Percentiles rank a stretch among this genome's conserved stretches.
phyloP scores from a whole-genome alignment of 768 basidiomycete species.

The Lactarius psammicola region DNA sequence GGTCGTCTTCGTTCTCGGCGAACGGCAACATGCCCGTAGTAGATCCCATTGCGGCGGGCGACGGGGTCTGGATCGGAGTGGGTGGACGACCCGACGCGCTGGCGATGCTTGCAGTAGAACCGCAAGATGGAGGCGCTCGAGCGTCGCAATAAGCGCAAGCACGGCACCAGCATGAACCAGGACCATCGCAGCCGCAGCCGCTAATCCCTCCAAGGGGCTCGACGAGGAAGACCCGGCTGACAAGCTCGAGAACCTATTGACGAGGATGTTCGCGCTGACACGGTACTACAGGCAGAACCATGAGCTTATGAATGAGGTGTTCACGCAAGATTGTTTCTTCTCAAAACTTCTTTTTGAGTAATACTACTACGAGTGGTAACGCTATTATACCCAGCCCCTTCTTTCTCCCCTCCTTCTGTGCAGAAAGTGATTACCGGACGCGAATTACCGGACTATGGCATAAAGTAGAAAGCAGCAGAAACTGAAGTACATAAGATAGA shows the following conservation, averaged over 20 bases:
- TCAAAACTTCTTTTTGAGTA: too few species aligned
- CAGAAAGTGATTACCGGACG: too few species aligned
- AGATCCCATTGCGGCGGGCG: slow-evolving; percentile 12
- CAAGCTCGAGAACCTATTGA: slow-evolving; percentile 68
- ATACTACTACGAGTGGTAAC: too few species aligned
- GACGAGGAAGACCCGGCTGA: slow-evolving; percentile 39
- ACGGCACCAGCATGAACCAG: slow-evolving; percentile 40
- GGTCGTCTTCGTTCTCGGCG: slow-evolving; percentile 66
- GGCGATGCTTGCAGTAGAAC: slow-evolving; percentile 73
- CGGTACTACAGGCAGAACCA: slow-evolving; percentile 81
- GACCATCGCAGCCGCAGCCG: slow-evolving; percentile 16
- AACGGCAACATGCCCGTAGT: slow-evolving; percentile 50
- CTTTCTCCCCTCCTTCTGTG: too few species aligned
- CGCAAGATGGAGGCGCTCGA: slow-evolving; percentile 71
- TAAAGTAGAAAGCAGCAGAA: too few species aligned
- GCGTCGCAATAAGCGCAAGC: slow-evolving; percentile 39
- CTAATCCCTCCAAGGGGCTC: slow-evolving; percentile 18
- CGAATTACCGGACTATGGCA: too few species aligned
- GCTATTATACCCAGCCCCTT: too few species aligned
- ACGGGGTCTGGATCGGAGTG: slow-evolving; percentile 14
- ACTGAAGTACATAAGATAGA: neutral
- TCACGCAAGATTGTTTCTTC: too few species aligned
- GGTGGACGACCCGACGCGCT: slow-evolving; percentile 41
- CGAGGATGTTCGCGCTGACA: slow-evolving; percentile 65
- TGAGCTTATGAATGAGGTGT: slow-evolving; percentile 82